Percentiles rank a stretch among this genome's conserved stretches.
Conservation (phyloP, 2,329 filamentous ascomycete species). For the Didymella arachidicola region DNA sequence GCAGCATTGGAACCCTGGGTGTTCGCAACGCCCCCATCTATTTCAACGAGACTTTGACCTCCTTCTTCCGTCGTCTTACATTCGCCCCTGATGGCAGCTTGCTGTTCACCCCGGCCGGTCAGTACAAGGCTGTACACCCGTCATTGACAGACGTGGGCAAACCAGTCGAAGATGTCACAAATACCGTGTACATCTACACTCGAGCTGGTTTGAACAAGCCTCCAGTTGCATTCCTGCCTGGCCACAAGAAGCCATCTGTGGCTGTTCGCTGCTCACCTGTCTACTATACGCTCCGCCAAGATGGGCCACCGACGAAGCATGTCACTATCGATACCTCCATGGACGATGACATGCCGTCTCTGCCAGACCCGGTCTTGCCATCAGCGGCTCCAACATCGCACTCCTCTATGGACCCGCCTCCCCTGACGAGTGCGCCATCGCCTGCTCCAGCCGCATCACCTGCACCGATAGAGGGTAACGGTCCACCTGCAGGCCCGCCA, state of each 20-base stretch:
- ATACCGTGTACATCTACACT: constrained; percentile 98
- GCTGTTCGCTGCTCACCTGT: constrained; percentile 93
- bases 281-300: constrained; percentile 80
- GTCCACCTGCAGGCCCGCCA: constrained; percentile 55
- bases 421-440: constrained; percentile 64
- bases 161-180: constrained; percentile 83
- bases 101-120: constrained; percentile 91
- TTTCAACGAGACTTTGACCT: constrained; percentile 94
- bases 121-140: constrained; percentile 83
- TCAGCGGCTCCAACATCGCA: constrained; percentile 64
- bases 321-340: constrained; percentile 93
- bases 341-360: constrained; percentile 80
- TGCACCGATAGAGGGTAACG: constrained; percentile 58
- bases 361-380: constrained; percentile 79
- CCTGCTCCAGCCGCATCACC: constrained; percentile 59
- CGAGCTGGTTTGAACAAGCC: constrained; percentile 96
- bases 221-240: constrained; percentile 91
- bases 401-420: constrained; percentile 84
- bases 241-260: constrained; percentile 97
- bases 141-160: constrained; percentile 73
- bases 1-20: constrained; percentile 55
- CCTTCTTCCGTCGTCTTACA: constrained; percentile 91
- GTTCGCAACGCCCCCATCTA: constrained; percentile 89
- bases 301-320: constrained; percentile 74
- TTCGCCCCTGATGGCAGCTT: constrained; percentile 96